Conservation (phyloP, 805 yeast genomes). For the Tetrapisispora arboricola region DNA sequence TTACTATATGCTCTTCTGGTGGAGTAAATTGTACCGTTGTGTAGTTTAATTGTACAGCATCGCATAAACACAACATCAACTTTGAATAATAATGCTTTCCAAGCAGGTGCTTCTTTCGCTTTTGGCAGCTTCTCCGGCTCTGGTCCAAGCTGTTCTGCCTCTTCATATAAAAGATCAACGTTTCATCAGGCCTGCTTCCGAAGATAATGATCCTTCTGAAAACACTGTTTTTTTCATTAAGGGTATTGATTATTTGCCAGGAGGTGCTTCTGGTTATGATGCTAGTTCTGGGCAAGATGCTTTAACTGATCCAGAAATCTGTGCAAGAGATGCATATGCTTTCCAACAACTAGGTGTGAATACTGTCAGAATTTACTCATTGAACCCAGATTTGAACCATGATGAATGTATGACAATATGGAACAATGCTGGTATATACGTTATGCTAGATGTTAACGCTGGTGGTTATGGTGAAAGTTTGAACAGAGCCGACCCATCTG, state of each 20-base stretch:
- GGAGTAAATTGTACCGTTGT: no score
- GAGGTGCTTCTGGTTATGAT: constrained; percentile 62
- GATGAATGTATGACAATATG: constrained; percentile 87
- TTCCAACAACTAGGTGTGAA: constrained; percentile 77
- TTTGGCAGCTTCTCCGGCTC: constrained; percentile 10
- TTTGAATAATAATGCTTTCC: neutral
- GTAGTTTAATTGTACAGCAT: no score
- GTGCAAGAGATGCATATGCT: constrained; percentile 71
- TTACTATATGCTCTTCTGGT: no score
- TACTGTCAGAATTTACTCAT: constrained; percentile 73
- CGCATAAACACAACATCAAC: neutral
- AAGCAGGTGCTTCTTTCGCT: constrained; percentile 1
- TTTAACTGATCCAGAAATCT: constrained; percentile 54
- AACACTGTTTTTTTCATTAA: constrained; percentile 61
- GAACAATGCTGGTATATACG: constrained; percentile 86
- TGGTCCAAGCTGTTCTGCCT: constrained; percentile 43
- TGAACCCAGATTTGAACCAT: constrained; percentile 77
- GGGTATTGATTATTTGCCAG: constrained; percentile 90
- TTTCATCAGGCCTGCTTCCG: constrained; percentile 45
- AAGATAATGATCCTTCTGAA: constrained; percentile 28
- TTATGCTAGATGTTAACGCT: constrained; percentile 73
- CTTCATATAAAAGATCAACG: constrained; percentile 44
- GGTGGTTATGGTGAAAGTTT: constrained; percentile 59
- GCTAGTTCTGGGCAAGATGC: constrained; percentile 43
- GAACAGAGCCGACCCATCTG: constrained; percentile 58